Base-by-base conservation (phyloP, 257 asterid genomes). In the Apocynum venetum region DNA sequence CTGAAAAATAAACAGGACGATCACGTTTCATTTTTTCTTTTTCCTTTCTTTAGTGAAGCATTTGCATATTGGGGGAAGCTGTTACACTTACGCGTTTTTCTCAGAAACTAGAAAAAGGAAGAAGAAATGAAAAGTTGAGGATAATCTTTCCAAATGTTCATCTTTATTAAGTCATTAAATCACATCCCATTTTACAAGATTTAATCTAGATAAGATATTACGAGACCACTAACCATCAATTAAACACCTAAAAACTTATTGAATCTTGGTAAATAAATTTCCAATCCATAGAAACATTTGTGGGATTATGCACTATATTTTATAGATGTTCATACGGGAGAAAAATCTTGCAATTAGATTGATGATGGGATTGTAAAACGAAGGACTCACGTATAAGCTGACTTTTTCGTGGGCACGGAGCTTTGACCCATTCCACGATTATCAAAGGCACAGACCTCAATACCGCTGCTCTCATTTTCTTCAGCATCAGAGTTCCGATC, bases 371-470 rank as follows among this genome's bases (percentile, higher is more conserved):
- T 31, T 61, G 25, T 20, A 72, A 46, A 60, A 82, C 93, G 3
- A 17, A 55, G 20, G 64, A 82, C 97, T 88, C 87, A 96, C 99
- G 96, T 88, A 43, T 96, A 96, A 71, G 93, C 91, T 2, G 96
- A 82, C 72, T 91, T 93, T 77, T 92, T 89, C 61, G 89, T 87
- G 71, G 99, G 98, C 67, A 96, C 84, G 64, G 98, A 90, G 89
- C 98, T 96, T 77, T 77, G 91, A 20, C 98, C 99, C 91, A 96
- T 85, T 82, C 99, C 98, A n/a, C 99, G 97, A 75, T 96, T 96
- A 84, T 96, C 99, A 72, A 96, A 89, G 57, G 97, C 97, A 76
- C 98, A 96, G 55, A 96, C 95, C 89, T 96, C 95, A 76, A 87
- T 80, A 56, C 83, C 96, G 57, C 20, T 71, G 43, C 77, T 76